Evolutionary conservation across 495 filamentous ascomycete genomes (phyloP).

Genomic region (Talaromyces trachyspermus): DNA sequence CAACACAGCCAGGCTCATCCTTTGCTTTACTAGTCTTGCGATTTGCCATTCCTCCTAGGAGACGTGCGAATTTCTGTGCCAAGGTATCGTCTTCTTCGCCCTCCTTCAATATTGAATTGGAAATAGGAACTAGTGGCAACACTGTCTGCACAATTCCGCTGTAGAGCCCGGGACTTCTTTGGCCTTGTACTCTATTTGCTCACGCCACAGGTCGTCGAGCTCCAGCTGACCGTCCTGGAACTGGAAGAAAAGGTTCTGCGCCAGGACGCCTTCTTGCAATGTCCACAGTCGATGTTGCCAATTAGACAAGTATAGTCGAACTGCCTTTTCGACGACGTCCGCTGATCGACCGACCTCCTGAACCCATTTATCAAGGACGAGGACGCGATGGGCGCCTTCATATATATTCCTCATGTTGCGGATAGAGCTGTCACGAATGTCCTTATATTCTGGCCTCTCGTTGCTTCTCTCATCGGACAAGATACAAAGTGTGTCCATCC

Average conservation of each 20-base stretch:
- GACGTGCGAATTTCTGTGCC: too few relatives aligned
- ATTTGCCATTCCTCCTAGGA: too few relatives aligned
- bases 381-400: conserved; percentile 12
- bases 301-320: conserved; percentile 13
- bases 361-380: conserved; percentile 24
- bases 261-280: conserved; percentile 22
- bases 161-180: too few relatives aligned
- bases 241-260: conserved; percentile 14
- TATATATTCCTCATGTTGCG: conserved; percentile 19
- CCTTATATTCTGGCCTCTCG: not conserved
- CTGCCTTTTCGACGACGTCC: conserved; percentile 11
- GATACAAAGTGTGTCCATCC: conserved; percentile 30
- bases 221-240: conserved; percentile 16
- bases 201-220: too few relatives aligned
- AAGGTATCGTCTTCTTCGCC: too few relatives aligned
- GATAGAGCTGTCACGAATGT: conserved; percentile 15
- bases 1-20: too few relatives aligned
- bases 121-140: too few relatives aligned
- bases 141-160: too few relatives aligned
- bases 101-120: too few relatives aligned
- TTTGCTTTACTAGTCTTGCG: too few relatives aligned
- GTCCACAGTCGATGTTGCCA: conserved; percentile 25
- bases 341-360: conserved; percentile 7
- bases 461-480: conserved; percentile 9
- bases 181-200: too few relatives aligned